These are phyloP conservation scores for Cicer cuneatum DNA, from an alignment of 306 rosid species.

Conservation along the genomic window DNA sequence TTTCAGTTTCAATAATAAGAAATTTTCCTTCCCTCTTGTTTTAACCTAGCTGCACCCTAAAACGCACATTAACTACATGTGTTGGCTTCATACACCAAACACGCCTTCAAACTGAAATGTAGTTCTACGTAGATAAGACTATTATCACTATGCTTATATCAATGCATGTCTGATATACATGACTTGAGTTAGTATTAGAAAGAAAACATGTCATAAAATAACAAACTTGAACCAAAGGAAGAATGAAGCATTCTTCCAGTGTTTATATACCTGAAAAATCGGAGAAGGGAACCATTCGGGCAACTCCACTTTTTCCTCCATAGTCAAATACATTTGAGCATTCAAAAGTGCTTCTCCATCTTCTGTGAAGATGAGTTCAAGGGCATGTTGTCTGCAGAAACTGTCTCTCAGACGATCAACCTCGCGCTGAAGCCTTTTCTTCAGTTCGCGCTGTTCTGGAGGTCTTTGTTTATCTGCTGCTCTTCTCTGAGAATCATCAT, in stretches of 20 bases:
- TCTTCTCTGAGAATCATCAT: constrained; percentile 61
- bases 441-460: constrained; percentile 83
- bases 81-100: no score
- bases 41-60: no score
- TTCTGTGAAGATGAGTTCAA: constrained; percentile 86
- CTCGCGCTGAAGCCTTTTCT: constrained; percentile 71
- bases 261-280: constrained; percentile 66
- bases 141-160: neutral
- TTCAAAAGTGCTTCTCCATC: constrained; percentile 74
- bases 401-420: constrained; percentile 82
- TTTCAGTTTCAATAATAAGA: no score
- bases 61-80: no score
- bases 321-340: constrained; percentile 59
- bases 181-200: neutral
- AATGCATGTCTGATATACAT: constrained; percentile 3
- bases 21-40: no score
- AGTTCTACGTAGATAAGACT: constrained; percentile 15
- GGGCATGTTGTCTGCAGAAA: constrained; percentile 87
- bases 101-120: no score
- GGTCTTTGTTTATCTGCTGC: constrained; percentile 58
- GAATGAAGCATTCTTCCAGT: constrained; percentile 16
- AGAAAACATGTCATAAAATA: constrained; percentile 6
- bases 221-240: constrained; percentile 26
- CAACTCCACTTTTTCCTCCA: constrained; percentile 63
- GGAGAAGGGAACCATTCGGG: constrained; percentile 95